phyloP scores from a whole-genome alignment of 768 basidiomycete genomes.

The Lactarius sp. region DNA sequence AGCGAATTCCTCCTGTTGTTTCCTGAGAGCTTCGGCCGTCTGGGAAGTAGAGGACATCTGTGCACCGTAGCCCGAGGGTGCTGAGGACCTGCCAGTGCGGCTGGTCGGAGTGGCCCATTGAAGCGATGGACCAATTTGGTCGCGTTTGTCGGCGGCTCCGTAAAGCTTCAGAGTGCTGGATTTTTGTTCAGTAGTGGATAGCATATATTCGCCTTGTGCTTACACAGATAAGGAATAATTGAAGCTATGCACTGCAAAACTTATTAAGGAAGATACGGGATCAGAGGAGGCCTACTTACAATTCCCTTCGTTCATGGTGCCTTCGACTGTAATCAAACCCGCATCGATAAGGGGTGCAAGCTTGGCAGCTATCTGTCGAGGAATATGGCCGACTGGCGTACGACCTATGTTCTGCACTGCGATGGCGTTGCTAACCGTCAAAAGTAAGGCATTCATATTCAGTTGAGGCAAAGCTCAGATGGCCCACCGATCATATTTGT shows the following conservation, averaged over 20 bases:
- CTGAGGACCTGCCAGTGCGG: constrained; percentile 43
- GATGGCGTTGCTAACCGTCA: constrained; percentile 57
- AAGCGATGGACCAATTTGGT: constrained; percentile 57
- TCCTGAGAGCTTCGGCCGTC: constrained; percentile 36
- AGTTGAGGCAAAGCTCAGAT: neutral
- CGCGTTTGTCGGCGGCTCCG: constrained; percentile 56
- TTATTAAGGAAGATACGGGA: constrained; percentile 7
- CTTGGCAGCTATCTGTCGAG: constrained; percentile 49
- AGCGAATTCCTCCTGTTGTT: constrained; percentile 47
- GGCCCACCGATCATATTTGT: constrained; percentile 59
- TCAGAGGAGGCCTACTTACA: constrained; percentile 35
- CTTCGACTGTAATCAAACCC: constrained; percentile 62
- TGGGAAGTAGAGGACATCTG: neutral
- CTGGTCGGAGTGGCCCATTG: constrained; percentile 72
- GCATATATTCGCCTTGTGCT: constrained; percentile 23
- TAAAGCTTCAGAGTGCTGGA: constrained; percentile 66
- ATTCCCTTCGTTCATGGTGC: constrained; percentile 64
- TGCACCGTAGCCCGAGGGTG: neutral
- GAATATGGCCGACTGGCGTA: constrained; percentile 78
- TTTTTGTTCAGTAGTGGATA: neutral
- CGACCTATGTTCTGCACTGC: constrained; percentile 75
- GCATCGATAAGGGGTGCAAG: constrained; percentile 71
- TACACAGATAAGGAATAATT: constrained; percentile 61
- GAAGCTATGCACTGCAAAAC: constrained; percentile 38
- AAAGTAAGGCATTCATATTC: neutral